These are phyloP conservation scores for Boletales sp. DNA, from an alignment of 768 basidiomycete genomes.

Conservation along the genomic window DNA sequence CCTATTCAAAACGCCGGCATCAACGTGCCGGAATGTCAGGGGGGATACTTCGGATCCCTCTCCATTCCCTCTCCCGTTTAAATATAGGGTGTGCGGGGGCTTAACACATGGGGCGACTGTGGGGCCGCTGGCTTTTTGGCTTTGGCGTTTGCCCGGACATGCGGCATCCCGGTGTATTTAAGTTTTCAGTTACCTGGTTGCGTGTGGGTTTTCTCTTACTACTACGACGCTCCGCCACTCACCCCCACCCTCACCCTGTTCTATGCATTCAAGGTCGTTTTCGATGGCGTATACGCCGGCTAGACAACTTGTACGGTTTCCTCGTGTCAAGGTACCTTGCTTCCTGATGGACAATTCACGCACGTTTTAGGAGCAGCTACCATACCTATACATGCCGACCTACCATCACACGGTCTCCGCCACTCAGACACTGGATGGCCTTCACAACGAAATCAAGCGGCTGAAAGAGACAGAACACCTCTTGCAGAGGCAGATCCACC, in stretches of 20 bases:
- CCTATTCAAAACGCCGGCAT: neutral
- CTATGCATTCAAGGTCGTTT: constrained; percentile 18
- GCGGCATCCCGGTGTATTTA: constrained; percentile 21
- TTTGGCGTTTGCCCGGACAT: constrained; percentile 14
- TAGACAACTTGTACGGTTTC: constrained; percentile 20
- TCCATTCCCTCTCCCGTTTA: constrained; percentile 2
- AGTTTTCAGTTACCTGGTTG: constrained; percentile 9
- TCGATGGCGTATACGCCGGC: constrained; percentile 10
- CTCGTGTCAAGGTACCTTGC: neutral
- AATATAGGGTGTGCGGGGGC: constrained; percentile 17
- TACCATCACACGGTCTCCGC: constrained; percentile 18
- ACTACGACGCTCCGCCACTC: constrained; percentile 8
- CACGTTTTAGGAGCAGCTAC: constrained; percentile 13
- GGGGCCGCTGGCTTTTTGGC: constrained; percentile 22
- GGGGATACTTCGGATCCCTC: constrained; percentile 6
- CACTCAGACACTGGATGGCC: constrained; percentile 13
- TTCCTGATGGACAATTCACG: constrained; percentile 7
- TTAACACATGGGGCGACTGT: constrained; percentile 13
- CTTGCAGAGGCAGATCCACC: constrained; percentile 16
- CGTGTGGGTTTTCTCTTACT: constrained; percentile 14
- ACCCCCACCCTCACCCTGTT: neutral
- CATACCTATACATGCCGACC: constrained; percentile 5
- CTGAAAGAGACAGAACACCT: constrained; percentile 13
- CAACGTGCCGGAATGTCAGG: constrained; percentile 11
- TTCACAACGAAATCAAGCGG: constrained; percentile 17